Percentiles rank a stretch among this genome's conserved stretches.
These are phyloP conservation scores for Dianthus caryophyllus DNA, from an alignment of 148 eudicot genomes.

Conservation along the genomic window DNA sequence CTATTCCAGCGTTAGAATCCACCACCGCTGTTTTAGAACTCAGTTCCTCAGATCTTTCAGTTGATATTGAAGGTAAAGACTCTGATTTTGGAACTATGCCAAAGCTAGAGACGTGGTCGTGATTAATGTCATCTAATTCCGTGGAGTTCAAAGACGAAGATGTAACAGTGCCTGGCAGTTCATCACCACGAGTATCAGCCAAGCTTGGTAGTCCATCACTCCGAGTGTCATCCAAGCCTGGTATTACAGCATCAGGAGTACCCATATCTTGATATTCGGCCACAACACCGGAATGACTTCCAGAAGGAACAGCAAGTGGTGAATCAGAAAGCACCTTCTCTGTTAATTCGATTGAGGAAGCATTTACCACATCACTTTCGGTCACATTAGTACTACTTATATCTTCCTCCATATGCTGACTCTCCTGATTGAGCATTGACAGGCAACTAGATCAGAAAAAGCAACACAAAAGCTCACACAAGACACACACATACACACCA, in stretches of 20 bases:
- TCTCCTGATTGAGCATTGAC: slow-evolving; percentile 35
- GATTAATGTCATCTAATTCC: slow-evolving; percentile 51
- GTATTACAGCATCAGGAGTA: slow-evolving; percentile 52
- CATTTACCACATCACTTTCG: slow-evolving; percentile 29
- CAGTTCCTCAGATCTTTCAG: slow-evolving; percentile 90
- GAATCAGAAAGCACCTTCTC: slow-evolving; percentile 29
- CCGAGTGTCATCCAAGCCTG: slow-evolving; percentile 66
- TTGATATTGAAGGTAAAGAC: slow-evolving; percentile 61
- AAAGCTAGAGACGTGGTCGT: slow-evolving; percentile 45
- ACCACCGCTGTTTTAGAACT: slow-evolving; percentile 59
- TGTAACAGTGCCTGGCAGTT: slow-evolving; percentile 32
- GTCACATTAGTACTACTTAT: slow-evolving; percentile 26
- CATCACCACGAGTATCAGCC: slow-evolving; percentile 43
- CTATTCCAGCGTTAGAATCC: slow-evolving; percentile 48
- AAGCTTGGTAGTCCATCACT: slow-evolving; percentile 62
- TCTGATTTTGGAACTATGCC: slow-evolving; percentile 38
- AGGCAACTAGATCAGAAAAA: slow-evolving; percentile 15
- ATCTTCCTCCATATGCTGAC: slow-evolving; percentile 32
- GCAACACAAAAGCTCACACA: too few relatives aligned
- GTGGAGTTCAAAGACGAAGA: slow-evolving; percentile 39
- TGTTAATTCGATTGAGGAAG: slow-evolving; percentile 26
- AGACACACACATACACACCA: neutral
- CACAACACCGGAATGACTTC: slow-evolving; percentile 30
- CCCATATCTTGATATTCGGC: slow-evolving; percentile 49
- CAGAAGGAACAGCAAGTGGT: slow-evolving; percentile 35